Evolutionary conservation across 1,284 basidiomycete genomes (phyloP).

Genomic region (Malassezia vespertilionis): DNA sequence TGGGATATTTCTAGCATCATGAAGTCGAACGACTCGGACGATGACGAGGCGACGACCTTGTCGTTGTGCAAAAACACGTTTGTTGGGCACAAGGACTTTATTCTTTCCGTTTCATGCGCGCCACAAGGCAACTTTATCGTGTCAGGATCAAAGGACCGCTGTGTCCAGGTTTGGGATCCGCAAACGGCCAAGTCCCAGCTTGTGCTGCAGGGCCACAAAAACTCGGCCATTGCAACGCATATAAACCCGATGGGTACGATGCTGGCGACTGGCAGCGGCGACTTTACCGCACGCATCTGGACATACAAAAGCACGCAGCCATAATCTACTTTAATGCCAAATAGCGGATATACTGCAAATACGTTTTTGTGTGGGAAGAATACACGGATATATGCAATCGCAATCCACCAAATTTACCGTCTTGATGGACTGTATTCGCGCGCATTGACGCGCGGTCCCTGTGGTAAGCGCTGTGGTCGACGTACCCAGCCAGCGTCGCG

Average conservation of each 20-base stretch:
- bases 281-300: conserved; percentile 53
- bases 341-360: no score
- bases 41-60: conserved; percentile 36
- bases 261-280: conserved; percentile 75
- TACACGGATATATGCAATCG: no score
- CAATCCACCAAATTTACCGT: no score
- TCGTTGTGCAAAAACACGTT: conserved; percentile 65
- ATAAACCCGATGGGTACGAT: conserved; percentile 63
- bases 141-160: conserved; percentile 78
- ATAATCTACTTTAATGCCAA: no score
- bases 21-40: conserved; percentile 29
- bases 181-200: conserved; percentile 64
- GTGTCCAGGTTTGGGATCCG: conserved; percentile 66
- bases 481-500: conserved; percentile 14
- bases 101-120: conserved; percentile 66
- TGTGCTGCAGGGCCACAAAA: conserved; percentile 79
- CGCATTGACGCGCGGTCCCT: conserved; percentile 2
- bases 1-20: conserved; percentile 63
- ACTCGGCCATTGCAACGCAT: conserved; percentile 78
- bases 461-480: background rate
- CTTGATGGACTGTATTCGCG: background rate
- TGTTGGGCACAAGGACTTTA: conserved; percentile 76
- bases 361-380: no score
- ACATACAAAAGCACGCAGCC: conserved; percentile 25
- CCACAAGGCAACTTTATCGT: conserved; percentile 79